phyloP scores from a whole-genome alignment of 805 yeast genomes.

The Myxozyma mucilagina region DNA sequence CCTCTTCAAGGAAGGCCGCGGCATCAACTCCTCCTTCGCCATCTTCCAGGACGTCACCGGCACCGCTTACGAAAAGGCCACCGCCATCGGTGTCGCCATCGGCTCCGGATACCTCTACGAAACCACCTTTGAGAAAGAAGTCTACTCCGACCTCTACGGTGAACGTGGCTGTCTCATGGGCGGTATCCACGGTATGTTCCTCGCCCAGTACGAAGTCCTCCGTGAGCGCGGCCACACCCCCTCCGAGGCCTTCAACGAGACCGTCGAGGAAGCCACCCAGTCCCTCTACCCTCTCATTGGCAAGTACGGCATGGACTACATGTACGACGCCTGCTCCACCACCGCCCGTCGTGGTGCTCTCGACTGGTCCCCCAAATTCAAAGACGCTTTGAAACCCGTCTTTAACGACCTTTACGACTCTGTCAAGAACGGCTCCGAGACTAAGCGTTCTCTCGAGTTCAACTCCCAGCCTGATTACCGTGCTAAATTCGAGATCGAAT shows the following conservation, averaged over 20 bases:
- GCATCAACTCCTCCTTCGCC: constrained; percentile 99
- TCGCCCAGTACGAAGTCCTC: constrained; percentile 99
- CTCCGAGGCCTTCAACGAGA: constrained; percentile 99
- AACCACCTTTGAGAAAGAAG: constrained; percentile 99
- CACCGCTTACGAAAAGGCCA: constrained; percentile 98
- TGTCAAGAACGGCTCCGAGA: constrained; percentile 94
- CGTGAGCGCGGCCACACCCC: constrained; percentile 99
- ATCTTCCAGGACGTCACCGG: constrained; percentile 99
- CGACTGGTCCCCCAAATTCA: constrained; percentile 99
- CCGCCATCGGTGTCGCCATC: constrained; percentile 97
- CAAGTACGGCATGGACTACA: constrained; percentile 99
- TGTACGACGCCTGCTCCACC: constrained; percentile 99
- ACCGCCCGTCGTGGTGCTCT: constrained; percentile 99
- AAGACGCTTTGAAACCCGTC: constrained; percentile 97
- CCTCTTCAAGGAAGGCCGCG: constrained; percentile 99
- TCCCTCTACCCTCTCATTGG: constrained; percentile 98
- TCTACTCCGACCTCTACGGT: constrained; percentile 98
- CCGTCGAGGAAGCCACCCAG: constrained; percentile 99
- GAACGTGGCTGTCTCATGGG: constrained; percentile 91
- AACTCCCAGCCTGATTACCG: constrained; percentile 98
- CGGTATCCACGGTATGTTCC: constrained; percentile 98
- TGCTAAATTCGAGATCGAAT: constrained; percentile 90
- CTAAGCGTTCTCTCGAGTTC: constrained; percentile 96
- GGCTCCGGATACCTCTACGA: constrained; percentile 99
- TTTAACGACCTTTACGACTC: constrained; percentile 94